These are phyloP conservation scores for Dacryopinax spathularia DNA, from an alignment of 768 basidiomycete species.

Conservation along the genomic window DNA sequence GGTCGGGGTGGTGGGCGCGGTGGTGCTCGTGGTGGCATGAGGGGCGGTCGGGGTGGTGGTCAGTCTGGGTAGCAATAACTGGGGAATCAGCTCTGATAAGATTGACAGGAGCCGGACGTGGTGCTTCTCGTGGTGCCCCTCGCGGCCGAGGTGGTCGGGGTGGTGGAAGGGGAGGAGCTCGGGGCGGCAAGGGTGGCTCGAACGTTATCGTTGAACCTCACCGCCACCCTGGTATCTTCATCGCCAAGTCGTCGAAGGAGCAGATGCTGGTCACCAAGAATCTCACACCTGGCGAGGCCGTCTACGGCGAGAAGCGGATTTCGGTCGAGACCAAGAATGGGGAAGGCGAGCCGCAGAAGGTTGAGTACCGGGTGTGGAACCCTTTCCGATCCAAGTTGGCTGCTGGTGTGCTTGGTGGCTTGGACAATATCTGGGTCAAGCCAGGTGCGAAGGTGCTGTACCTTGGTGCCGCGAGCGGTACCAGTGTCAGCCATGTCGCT, in stretches of 20 bases:
- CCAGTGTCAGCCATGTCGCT: conserved; percentile 95
- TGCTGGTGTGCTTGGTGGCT: conserved; percentile 87
- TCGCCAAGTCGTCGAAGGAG: conserved; percentile 87
- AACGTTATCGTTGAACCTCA: conserved; percentile 92
- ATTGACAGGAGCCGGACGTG: conserved; percentile 1
- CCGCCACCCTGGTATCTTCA: conserved; percentile 85
- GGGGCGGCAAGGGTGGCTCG: conserved; percentile 58
- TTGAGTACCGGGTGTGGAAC: conserved; percentile 98
- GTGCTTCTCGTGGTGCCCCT: conserved; percentile 21
- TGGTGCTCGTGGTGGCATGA: conserved; percentile 7
- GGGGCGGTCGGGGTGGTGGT: conserved; percentile 11
- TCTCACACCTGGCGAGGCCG: conserved; percentile 90
- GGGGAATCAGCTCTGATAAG: too few relatives aligned
- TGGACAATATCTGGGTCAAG: conserved; percentile 82
- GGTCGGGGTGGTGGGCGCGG: not conserved
- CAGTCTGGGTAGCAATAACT: conserved; percentile 6
- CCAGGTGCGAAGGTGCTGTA: conserved; percentile 95
- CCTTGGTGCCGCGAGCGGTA: conserved; percentile 94
- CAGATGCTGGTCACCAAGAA: conserved; percentile 95
- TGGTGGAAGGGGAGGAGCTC: conserved; percentile 30
- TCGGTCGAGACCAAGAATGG: conserved; percentile 49
- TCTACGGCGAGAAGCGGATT: conserved; percentile 97
- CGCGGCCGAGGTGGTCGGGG: conserved; percentile 4
- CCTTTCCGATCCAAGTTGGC: conserved; percentile 95
- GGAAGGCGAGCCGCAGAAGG: conserved; percentile 64